Evolutionary conservation across 1,139 yeast species (phyloP).

Genomic region (Eremothecium gossypii): DNA sequence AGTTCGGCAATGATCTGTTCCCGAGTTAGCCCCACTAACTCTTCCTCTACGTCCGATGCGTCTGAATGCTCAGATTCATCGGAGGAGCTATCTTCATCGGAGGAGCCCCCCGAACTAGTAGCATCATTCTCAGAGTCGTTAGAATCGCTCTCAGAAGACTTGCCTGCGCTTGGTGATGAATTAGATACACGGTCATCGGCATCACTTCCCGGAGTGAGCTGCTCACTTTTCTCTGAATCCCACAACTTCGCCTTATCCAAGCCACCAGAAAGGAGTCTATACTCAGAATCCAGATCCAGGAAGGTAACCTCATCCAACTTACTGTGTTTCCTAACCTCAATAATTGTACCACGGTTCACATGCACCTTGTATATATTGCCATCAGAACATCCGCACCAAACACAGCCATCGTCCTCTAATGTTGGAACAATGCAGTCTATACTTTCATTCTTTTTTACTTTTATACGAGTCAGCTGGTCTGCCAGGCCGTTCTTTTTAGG

Average conservation of each 20-base stretch:
- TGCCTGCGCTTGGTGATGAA: background rate
- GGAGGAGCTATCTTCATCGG: constrained; percentile 9
- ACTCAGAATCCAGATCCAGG: constrained; percentile 71
- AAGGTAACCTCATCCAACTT: constrained; percentile 53
- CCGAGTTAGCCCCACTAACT: constrained; percentile 19
- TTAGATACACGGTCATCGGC: background rate
- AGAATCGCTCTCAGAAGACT: constrained; percentile 4
- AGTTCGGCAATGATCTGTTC: constrained; percentile 27
- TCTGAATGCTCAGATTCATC: constrained; percentile 13
- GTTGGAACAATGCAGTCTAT: constrained; percentile 72
- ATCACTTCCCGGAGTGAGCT: background rate
- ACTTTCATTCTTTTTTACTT: constrained; percentile 61
- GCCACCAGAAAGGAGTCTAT: constrained; percentile 71
- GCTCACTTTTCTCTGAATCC: constrained; percentile 29
- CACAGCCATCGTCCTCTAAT: constrained; percentile 58
- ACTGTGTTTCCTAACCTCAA: constrained; percentile 62
- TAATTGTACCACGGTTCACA: constrained; percentile 51
- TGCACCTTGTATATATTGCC: constrained; percentile 69
- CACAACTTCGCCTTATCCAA: constrained; percentile 75
- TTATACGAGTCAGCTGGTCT: constrained; percentile 78
- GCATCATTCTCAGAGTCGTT: constrained; percentile 7
- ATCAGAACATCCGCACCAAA: constrained; percentile 81
- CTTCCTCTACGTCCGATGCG: constrained; percentile 13
- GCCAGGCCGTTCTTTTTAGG: constrained; percentile 52
- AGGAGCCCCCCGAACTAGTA: constrained; percentile 10